Base-by-base conservation (phyloP, 345 rosid species). In the Odontarrhena argentea region DNA sequence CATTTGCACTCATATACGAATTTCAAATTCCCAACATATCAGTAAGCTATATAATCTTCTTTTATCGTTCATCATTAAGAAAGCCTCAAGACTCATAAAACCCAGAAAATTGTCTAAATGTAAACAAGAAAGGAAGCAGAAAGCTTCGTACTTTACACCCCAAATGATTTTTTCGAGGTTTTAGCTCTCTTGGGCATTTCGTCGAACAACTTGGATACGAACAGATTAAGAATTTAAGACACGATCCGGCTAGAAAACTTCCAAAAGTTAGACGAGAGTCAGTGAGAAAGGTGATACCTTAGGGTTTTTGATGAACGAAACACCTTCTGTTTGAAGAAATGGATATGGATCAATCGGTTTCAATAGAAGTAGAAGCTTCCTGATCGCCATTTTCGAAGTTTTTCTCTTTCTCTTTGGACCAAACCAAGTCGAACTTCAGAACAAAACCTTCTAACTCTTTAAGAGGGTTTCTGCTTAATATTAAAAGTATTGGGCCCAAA, bases 261-360 rank as follows among this genome's bases (percentile, higher is more conserved):
- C 24, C 34, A 28, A 67, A 68, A 32, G 35, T 5, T 6, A 45
- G 37, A 61, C 9, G 61, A 49, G 22, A 60, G 8, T 25, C n/a
- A 57, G 6, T 11, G 51, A n/a, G 47, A 0, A 52, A 9, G 1
- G 26, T 37, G 8, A 26, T 55, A 86, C 96, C 91, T 66, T 79
- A 64, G 80, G 82, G 67, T 76, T 86, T 58, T 74, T 71, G 78
- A 76, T 47, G 59, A 58, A 73, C 59, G 87, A 76, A 50, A 59
- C 57, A 10, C 66, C 68, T 42, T 54, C 75, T 4, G 85, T 60
- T 24, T 70, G 83, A 54, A 73, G 76, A 37, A 79, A 65, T 32
- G 86, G 82, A 73, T 76, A 77, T 1, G 81, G 77, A 65, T 93
- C 86, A 42, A 82, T 78, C 28, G 97, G 96, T 73, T 90, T 93